Base-by-base conservation (phyloP, 305 asterid genomes). In the Caryopteris hybrid region DNA sequence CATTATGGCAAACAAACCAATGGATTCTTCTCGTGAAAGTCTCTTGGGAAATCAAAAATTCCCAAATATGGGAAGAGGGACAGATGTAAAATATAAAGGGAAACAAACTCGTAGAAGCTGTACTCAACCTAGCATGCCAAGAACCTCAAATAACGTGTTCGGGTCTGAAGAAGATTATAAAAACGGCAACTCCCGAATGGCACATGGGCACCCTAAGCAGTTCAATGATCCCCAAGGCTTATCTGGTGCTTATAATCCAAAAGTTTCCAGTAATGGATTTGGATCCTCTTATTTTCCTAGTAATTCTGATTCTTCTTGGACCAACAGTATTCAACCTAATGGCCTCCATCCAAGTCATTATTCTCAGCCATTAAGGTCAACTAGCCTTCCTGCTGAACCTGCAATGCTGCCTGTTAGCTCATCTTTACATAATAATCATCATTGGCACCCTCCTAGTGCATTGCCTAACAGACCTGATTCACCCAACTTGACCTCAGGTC, bases 61-160 rank as follows among this genome's bases (percentile, higher is more conserved):
- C 75, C 57, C 82, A 43, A 86, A 74, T 78, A 66, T 68, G 82
- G 98, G 92, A 79, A 79, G 92, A 82, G 96, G 91, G 62, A 71
- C 80, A 16, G 97, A 91, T 69, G 42, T 50, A 66, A 86, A 84
- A 77, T 69, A 65, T 66, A 90, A 81, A 81, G 87, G 86, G 46
- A 90, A 80, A 74, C 92, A 71, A 74, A 56, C 57, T 47, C 84
- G 86, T 50, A 83, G 80, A 80, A 83, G 43, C 69, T 18, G 50
- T 54, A 80, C 74, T 76, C 97, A 84, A 79, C 81, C 88, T 56
- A 64, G 27, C 51, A 66, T 82, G 73, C 68, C 89, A 64, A 82
- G 84, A 77, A 72, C 78, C 75, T 78, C 88, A 45, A 82, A 76
- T 64, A 47, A 67, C 27, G 46, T 53, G 75, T 45, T 36, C 34